Evolutionary conservation across 192 early-diverging fungal species (phyloP), one percentile per base, ranked within the genome.

Genomic region (Linnemannia hyalina): DNA sequence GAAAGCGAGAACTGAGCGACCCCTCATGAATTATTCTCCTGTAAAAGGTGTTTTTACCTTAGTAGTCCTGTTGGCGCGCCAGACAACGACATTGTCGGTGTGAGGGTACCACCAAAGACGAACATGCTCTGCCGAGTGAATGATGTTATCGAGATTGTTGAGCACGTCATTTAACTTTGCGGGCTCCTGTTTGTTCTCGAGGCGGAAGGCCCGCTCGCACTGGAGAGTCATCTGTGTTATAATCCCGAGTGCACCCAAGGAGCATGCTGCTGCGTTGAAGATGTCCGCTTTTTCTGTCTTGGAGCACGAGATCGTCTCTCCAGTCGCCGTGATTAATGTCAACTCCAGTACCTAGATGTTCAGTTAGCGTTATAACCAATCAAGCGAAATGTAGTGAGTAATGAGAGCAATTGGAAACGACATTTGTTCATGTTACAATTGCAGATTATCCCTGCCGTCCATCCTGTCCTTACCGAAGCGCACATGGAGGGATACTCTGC

Each of bases 31-130:
- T 0, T n/a, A 10, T 60, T 32, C 3, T 32, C n/a, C 9, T 3
- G 3, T 0, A 7, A 32, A 35, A 32, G 26, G 16, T n/a, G 13
- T 52, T 26, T 18, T 29, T 41, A 79, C 83, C 80, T 87, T 90
- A 0, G 68, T 88, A 0, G 94, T 92, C 29, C 94, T 90, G 76
- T 94, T 94, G 38, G 93, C 92, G 0, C 90, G 89, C 94, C 94
- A 96, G 13, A 95, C 89, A 23, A 94, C 92, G 13, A 92, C 91
- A 68, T 92, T 88, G 70, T 96, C 92, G 11, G 93, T 94, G 63
- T 96, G 93, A 36, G 95, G 94, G 75, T 93, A 96, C 93, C 94
- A 96, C 93, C 94, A 94, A 15, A 96, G 78, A n/a, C 94, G 92
- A 26, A 94, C 92, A 78, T 96, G 94, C 81, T 96, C 93, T 15